phyloP scores from a whole-genome alignment of 176 grass and related monocot species.

The Hordeum vulgare region MorexV3_pseudomolecules_assembly NC_058520.1:499439722-499440221 shows the following conservation, averaged over 20 bases:
- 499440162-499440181: neutral
- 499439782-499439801: constrained; percentile 97
- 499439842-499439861: neutral
- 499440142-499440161: neutral
- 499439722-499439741: constrained; percentile 88
- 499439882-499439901: constrained; percentile 70
- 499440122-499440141: constrained; percentile 23
- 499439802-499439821: constrained; percentile 55
- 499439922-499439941: constrained; percentile 80
- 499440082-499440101: neutral
- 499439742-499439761: constrained; percentile 83
- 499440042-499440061: neutral
- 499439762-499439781: constrained; percentile 83
- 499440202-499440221: neutral
- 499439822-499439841: constrained; percentile 5
- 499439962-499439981: constrained; percentile 70
- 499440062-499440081: neutral
- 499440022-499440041: constrained; percentile 37
- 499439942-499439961: constrained; percentile 82
- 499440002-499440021: constrained; percentile 66
- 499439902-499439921: constrained; percentile 98
- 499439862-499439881: neutral
- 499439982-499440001: constrained; percentile 76
- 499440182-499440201: neutral
- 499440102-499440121: neutral